Evolutionary conservation across 1,284 basidiomycete genomes (phyloP).

Genomic region (Ustilago trichophora): DNA sequence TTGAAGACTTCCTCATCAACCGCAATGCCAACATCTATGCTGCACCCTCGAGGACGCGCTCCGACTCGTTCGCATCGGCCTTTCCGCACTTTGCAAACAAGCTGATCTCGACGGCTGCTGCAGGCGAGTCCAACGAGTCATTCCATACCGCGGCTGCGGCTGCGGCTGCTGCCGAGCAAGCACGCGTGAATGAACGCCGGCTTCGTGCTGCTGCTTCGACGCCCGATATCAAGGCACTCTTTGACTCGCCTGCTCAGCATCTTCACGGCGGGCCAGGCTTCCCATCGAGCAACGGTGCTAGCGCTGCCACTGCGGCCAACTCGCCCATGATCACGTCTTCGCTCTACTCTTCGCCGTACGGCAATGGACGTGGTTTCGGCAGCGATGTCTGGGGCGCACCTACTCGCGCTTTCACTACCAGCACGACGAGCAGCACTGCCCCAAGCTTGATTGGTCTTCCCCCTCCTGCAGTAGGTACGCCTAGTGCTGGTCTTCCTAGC

Average conservation of each 20-base stretch:
- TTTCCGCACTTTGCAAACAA: constrained; percentile 98
- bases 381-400: constrained; percentile 64
- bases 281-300: constrained; percentile 22
- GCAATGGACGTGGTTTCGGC: constrained; percentile 49
- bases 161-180: constrained; percentile 38
- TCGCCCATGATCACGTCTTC: constrained; percentile 54
- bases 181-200: constrained; percentile 76
- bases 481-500: constrained; percentile 15
- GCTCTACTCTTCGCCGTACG: constrained; percentile 60
- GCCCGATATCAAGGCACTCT: constrained; percentile 92
- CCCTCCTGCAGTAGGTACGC: constrained; percentile 27
- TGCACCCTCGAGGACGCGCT: constrained; percentile 69
- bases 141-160: constrained; percentile 48
- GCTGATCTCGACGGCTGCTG: constrained; percentile 69
- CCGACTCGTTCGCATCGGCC: constrained; percentile 91
- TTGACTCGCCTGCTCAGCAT: constrained; percentile 70
- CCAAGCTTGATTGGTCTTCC: constrained; percentile 40
- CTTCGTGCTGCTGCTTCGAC: constrained; percentile 85
- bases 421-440: constrained; percentile 30
- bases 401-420: constrained; percentile 39
- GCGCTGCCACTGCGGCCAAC: constrained; percentile 38
- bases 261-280: constrained; percentile 68
- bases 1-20: constrained; percentile 88
- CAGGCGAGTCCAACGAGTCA: constrained; percentile 55
- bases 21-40: constrained; percentile 73